Conservation (phyloP, 2,329 filamentous ascomycete species). For the Microcera coccophila region DNA sequence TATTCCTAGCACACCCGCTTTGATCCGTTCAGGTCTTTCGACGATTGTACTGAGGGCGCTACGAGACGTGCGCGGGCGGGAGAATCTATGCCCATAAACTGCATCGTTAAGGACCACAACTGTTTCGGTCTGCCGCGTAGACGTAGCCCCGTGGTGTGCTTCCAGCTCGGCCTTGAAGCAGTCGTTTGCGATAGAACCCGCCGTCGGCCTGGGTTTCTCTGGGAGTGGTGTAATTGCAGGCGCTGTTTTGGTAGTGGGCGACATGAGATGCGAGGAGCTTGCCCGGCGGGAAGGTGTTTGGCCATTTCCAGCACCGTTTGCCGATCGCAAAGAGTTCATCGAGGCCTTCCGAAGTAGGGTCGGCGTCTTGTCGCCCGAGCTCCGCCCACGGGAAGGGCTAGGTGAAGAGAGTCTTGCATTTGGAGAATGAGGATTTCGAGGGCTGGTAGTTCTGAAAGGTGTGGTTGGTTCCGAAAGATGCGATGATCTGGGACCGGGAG, state of each 20-base stretch:
- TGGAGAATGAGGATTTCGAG: slow-evolving; percentile 26
- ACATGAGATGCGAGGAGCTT: slow-evolving; percentile 44
- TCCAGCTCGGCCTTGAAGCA: slow-evolving; percentile 69
- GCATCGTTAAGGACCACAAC: slow-evolving; percentile 87
- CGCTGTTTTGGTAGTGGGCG: slow-evolving; percentile 41
- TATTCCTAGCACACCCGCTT: slow-evolving; percentile 76
- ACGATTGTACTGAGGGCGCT: slow-evolving; percentile 75
- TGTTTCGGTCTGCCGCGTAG: slow-evolving; percentile 52
- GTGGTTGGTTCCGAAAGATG: slow-evolving; percentile 36
- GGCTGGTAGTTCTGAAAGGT: slow-evolving; percentile 39
- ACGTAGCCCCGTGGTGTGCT: slow-evolving; percentile 50
- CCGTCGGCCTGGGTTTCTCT: slow-evolving; percentile 42
- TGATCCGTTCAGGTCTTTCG: slow-evolving; percentile 86
- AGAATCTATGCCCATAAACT: slow-evolving; percentile 91
- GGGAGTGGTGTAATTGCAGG: slow-evolving; percentile 28
- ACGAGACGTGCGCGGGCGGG: slow-evolving; percentile 73
- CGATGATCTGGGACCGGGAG: slow-evolving; percentile 28
- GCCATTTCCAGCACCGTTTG: slow-evolving; percentile 37
- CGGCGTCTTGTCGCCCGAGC: slow-evolving; percentile 47
- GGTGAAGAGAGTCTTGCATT: slow-evolving; percentile 34
- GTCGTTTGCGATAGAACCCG: slow-evolving; percentile 57
- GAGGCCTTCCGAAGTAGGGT: slow-evolving; percentile 54
- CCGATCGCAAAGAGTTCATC: slow-evolving; percentile 53
- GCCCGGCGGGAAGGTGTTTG: slow-evolving; percentile 45
- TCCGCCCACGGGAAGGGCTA: slow-evolving; percentile 41